These are phyloP conservation scores for Quercus robur DNA, from an alignment of 306 rosid genomes.

Conservation along the genomic window DNA sequence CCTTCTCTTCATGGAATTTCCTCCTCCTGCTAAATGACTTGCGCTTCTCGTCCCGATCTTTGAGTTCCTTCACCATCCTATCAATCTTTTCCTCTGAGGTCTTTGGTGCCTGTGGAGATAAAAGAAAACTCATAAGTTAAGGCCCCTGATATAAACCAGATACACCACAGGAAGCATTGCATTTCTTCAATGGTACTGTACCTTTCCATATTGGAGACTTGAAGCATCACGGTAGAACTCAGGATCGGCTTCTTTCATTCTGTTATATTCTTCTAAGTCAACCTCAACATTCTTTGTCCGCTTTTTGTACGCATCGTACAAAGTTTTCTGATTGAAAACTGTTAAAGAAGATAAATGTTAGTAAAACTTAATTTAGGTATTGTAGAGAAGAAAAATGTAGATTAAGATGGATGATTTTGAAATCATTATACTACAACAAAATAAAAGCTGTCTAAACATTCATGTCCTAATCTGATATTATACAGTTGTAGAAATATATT, in stretches of 20 bases:
- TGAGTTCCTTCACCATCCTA: conserved; percentile 91
- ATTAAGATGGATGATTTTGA: neutral
- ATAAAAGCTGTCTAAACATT: neutral
- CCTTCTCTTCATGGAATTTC: conserved; percentile 89
- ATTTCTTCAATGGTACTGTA: conserved; percentile 22
- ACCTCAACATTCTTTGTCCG: conserved; percentile 70
- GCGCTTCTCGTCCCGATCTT: conserved; percentile 78
- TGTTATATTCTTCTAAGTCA: conserved; percentile 78
- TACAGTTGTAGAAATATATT: neutral
- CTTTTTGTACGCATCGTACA: conserved; percentile 88
- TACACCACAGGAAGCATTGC: neutral
- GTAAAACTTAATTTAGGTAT: neutral
- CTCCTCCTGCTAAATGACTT: conserved; percentile 86
- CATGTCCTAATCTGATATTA: neutral
- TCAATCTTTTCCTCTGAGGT: conserved; percentile 81
- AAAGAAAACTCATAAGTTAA: conserved; percentile 14
- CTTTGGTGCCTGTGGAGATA: conserved; percentile 62
- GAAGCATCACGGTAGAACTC: conserved; percentile 99
- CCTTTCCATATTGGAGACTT: conserved; percentile 96
- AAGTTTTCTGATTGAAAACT: conserved; percentile 92
- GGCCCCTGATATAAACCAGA: neutral
- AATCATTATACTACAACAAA: neutral
- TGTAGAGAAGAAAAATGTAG: neutral
- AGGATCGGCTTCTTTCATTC: conserved; percentile 95
- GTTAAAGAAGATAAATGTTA: conserved; percentile 20